Evolutionary conservation across 805 yeast genomes (phyloP), one percentile per base, ranked within the genome.

Genomic region (Jamesozyma piceae): DNA sequence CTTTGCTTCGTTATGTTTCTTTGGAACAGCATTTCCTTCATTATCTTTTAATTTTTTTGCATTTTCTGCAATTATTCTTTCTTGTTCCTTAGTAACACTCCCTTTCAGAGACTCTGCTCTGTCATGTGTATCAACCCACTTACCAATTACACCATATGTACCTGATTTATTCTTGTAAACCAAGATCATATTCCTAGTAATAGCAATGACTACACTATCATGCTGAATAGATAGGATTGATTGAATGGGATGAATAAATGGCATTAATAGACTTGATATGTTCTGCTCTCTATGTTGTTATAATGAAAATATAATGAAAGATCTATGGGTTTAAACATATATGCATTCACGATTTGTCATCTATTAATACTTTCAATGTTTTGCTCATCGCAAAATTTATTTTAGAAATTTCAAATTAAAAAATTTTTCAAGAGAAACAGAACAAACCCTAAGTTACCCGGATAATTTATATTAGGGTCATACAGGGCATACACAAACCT

Each of bases 231-330:
- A 50, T 3, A 71, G 53, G 2, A 78, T 58, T 30, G 75, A 67
- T 55, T 82, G 90, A 55, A 78, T 75, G 15, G 92, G 92, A 54
- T 84, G 89, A 52, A 78, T 78, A 18, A 31, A 31, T 31, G 34
- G 4, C 34, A 31, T 33, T n/a, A n/a, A n/a, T n/a, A n/a, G n/a
- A n/a, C n/a, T n/a, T n/a, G n/a, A n/a, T n/a, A n/a, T 35, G n/a
- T n/a, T n/a, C n/a, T n/a, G n/a, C n/a, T n/a, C n/a, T n/a, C n/a
- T n/a, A n/a, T n/a, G n/a, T n/a, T n/a, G n/a, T n/a, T n/a, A n/a
- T n/a, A n/a, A n/a, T n/a, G n/a, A n/a, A n/a, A n/a, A n/a, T n/a
- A n/a, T n/a, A n/a, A n/a, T n/a, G n/a, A n/a, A n/a, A n/a, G n/a
- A n/a, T n/a, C n/a, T n/a, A n/a, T n/a, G n/a, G n/a, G n/a, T n/a